Evolutionary conservation across 2,329 filamentous ascomycete species (phyloP).

Genomic region (Aspergillus niger): DNA sequence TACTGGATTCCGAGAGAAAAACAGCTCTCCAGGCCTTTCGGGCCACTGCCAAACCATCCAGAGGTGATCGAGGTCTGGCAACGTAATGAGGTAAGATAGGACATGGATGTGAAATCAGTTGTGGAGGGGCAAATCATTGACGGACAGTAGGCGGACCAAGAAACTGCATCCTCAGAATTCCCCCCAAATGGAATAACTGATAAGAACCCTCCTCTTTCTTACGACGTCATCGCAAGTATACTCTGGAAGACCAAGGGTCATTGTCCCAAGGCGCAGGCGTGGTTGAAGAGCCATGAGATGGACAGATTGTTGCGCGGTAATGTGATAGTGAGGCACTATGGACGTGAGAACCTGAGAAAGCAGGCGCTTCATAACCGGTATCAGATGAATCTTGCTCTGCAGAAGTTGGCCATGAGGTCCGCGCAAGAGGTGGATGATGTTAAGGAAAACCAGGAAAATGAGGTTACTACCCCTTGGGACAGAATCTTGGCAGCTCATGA

Average conservation of each 20-base stretch:
- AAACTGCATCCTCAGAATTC: constrained; percentile 1
- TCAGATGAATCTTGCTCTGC: constrained; percentile 7
- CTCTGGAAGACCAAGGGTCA: constrained; percentile 20
- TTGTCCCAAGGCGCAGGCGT: constrained; percentile 23
- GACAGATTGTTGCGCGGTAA: constrained; percentile 10
- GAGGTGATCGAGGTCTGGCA: not conserved
- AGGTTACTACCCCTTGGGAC: constrained; percentile 3
- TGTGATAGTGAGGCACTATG: constrained; percentile 7
- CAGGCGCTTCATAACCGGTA: constrained; percentile 11
- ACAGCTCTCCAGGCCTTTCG: constrained; percentile 11
- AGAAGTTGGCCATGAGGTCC: not conserved
- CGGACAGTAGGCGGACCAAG: not conserved
- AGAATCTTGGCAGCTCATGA: constrained; percentile 15
- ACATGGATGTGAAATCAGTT: too few relatives aligned
- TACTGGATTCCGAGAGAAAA: constrained; percentile 14
- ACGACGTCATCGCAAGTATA: constrained; percentile 22
- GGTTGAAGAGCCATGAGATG: constrained; percentile 22
- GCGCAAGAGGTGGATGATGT: constrained; percentile 1
- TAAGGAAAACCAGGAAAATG: not conserved
- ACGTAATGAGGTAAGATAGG: constrained; percentile 6
- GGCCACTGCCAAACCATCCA: not conserved
- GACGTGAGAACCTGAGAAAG: constrained; percentile 15
- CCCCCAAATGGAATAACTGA: constrained; percentile 6
- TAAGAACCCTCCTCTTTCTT: constrained; percentile 11
- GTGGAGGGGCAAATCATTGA: not conserved